Evolutionary conservation across 148 eudicot genomes (phyloP), one percentile per base, ranked within the genome.

Genomic region (Hydrangea macrophylla): DNA sequence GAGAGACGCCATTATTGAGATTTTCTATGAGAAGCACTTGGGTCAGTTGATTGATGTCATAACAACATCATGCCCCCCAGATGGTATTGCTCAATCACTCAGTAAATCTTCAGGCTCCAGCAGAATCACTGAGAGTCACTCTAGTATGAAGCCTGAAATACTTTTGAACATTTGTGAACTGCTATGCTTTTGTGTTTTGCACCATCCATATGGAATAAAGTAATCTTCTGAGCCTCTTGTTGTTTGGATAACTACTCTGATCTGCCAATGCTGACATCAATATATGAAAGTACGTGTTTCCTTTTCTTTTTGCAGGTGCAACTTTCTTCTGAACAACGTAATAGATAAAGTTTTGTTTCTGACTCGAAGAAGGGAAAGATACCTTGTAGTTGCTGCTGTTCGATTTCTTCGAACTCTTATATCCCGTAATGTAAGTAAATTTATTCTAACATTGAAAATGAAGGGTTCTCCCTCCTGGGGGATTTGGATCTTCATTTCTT

Each of bases 1-100:
- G 99, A 87, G 84, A 82, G 99, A 91, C 60, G 63, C 86, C 61
- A 77, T 91, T 23, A 73, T 91, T 68, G 97, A 89, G 63, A 73
- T 91, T 57, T 95, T 95, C 76, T 91, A 91, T 45, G 97, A 95
- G 83, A 91, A 81, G 88, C 97, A 95, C 78, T 76, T 95, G 76
- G 82, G 77, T 71, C 91, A 87, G 76, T 76, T 95, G 75, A 80
- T 95, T 84, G 96, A 89, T 75, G 87, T 79, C 62, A 85, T 91
- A 73, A 82, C 88, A 25, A 75, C 82, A 32, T 91, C 97, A 32
- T 91, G 97, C 73, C 78, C 86, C 10, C 79, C 79, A 36, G 70
- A 23, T 45, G 65, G 76, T 70, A 64, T 55, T 69, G 69, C 17
- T 67, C 69, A 63, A 65, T 55, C 62, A 66, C 59, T 51, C 69